A percentile compares a stretch with the other conserved stretches of the same genome.
phyloP scores from a whole-genome alignment of 805 yeast species.

The Saccharomyces cerevisiae region DNA sequence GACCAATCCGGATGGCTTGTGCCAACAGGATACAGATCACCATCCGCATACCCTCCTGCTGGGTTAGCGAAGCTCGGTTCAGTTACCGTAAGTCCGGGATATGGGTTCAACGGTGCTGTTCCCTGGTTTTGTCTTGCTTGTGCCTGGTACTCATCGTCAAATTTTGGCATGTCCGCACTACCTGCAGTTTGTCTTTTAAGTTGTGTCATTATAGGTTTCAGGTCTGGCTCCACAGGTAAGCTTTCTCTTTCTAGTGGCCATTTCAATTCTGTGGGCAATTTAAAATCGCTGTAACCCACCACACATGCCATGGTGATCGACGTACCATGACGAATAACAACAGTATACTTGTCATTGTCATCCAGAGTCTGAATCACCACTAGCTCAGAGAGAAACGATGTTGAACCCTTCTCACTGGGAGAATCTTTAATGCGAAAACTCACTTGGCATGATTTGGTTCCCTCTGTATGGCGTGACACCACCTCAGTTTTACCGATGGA shows the following conservation, averaged over 20 bases:
- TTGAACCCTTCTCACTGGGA: not conserved
- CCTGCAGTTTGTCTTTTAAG: not conserved
- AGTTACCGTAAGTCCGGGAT: conserved; percentile 5
- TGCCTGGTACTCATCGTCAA: conserved; percentile 29
- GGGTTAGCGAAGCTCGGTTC: not conserved
- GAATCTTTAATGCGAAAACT: not conserved
- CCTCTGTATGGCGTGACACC: not conserved
- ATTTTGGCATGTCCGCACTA: conserved; percentile 30
- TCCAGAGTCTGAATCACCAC: not conserved
- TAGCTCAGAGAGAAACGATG: not conserved
- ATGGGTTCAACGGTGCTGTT: not conserved
- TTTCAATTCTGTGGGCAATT: not conserved
- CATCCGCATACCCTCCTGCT: conserved; percentile 23
- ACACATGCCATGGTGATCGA: not conserved
- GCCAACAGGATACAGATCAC: conserved; percentile 31
- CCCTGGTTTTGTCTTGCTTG: not conserved
- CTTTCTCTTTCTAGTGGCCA: not conserved
- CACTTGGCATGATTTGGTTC: not conserved
- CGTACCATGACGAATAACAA: not conserved
- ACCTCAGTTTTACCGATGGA: conserved; percentile 4
- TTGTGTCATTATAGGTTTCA: not conserved
- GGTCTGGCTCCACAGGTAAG: not conserved
- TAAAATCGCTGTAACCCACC: not conserved
- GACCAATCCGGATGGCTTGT: conserved; percentile 18
- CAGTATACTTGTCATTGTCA: not conserved